Percentiles rank a stretch among this genome's conserved stretches.
Evolutionary conservation across 2,329 filamentous ascomycete species (phyloP).

Genomic region (Fusarium sp.): DNA sequence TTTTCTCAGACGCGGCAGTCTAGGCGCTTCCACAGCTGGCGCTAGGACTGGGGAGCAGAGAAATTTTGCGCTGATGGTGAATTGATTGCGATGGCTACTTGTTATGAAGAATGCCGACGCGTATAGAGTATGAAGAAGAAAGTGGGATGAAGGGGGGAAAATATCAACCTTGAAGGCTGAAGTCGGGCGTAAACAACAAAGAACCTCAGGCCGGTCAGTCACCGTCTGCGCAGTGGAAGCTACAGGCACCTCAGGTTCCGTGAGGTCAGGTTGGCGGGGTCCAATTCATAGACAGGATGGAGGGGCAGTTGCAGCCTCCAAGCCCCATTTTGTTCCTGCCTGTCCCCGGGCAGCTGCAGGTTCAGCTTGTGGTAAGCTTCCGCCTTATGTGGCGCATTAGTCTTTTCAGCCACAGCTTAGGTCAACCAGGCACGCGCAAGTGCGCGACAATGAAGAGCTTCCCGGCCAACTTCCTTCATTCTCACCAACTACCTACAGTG

Average conservation of each 20-base stretch:
- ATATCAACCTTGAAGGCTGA: slow-evolving; percentile 7
- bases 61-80: neutral
- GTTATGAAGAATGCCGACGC: neutral
- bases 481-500: neutral
- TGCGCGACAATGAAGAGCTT: neutral
- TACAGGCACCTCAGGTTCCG: slow-evolving; percentile 27
- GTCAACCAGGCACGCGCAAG: neutral
- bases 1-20: slow-evolving; percentile 27
- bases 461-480: neutral
- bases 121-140: neutral
- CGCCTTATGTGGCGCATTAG: slow-evolving; percentile 45
- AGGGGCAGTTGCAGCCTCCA: slow-evolving; percentile 42
- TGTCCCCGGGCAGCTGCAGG: neutral
- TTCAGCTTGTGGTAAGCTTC: slow-evolving; percentile 5
- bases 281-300: slow-evolving; percentile 35
- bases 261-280: slow-evolving; percentile 45
- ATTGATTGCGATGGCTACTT: neutral
- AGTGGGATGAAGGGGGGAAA: neutral
- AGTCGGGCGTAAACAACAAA: slow-evolving; percentile 27
- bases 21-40: slow-evolving; percentile 13
- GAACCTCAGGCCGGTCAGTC: slow-evolving; percentile 7
- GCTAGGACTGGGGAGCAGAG: neutral
- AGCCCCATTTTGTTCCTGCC: neutral
- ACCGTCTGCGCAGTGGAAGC: slow-evolving; percentile 10
- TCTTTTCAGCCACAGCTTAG: neutral